Base-by-base conservation (phyloP, 2,329 filamentous ascomycete species). In the Pseudocercospora fuligena region DNA sequence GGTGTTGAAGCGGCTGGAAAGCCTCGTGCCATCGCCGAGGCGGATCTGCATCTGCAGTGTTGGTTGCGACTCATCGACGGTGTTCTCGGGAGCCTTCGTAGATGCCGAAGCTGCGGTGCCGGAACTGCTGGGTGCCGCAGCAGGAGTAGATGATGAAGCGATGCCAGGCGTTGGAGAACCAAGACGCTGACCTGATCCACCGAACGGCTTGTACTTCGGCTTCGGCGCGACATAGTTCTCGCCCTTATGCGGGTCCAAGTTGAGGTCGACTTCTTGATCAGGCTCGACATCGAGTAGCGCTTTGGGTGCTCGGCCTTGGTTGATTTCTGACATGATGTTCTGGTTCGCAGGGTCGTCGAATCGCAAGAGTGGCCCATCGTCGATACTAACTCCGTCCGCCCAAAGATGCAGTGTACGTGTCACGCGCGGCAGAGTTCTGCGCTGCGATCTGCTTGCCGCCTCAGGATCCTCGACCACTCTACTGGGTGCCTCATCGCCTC, bases 311-410 rank as follows among this genome's bases (percentile, higher is more conserved):
- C 91, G 88, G 8, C 92, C 92, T 21, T 87, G 85, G 67, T 92
- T 88, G 73, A 95, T 95, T 84, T 93, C 90, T 65, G 88, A 84
- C 53, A 95, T 83, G 61, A 91, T 90, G 59, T 85, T 84, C 31
- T 89, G 87, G 76, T 94, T 93, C 31, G 85, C 85, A 0, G 92
- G 91, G 77, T 95, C 92, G 73, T 94, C 90, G 75, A 92, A 94
- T 64, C 91, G 88, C 76, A 87, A 89, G 43, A 95, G 86, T 56
- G 89, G 87, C 29, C 92, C 92, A 74, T 95, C 91, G 66, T 94
- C 92, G 67, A 96, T 89, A 70, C 91, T 94, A 81, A 95, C 94
- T 14, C 92, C 92, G 75, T 96, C 90, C 49, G 86, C 85, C 92
- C 92, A 96, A 53, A 95, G 85, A 74, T 94, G 92, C 61, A 96